These are phyloP conservation scores for Lodderomyces metapsilosis DNA, from an alignment of 1,139 yeast genomes.

Conservation along the genomic window DNA sequence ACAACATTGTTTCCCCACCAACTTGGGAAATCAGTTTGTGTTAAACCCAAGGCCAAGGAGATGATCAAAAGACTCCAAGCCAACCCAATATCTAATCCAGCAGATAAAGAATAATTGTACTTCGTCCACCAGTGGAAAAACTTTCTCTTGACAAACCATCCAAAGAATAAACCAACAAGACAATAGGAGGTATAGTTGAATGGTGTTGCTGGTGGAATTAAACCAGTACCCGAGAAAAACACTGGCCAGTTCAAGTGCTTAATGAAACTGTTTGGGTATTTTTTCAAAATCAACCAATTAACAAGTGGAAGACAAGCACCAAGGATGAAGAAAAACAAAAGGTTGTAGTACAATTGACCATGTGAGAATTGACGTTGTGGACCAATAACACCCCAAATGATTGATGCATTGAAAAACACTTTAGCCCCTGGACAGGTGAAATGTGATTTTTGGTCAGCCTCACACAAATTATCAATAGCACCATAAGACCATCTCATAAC, in stretches of 20 bases:
- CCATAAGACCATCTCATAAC: conserved; percentile 46
- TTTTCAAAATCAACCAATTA: conserved; percentile 36
- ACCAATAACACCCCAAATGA: conserved; percentile 49
- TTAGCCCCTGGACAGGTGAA: conserved; percentile 47
- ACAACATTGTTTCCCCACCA: conserved; percentile 40
- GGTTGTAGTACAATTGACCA: conserved; percentile 38
- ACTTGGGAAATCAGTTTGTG: conserved; percentile 24
- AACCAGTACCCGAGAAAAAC: conserved; percentile 47
- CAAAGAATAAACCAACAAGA: conserved; percentile 31
- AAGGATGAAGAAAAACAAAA: conserved; percentile 41
- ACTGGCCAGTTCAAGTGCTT: conserved; percentile 49
- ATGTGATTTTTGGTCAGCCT: conserved; percentile 34
- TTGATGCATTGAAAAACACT: conserved; percentile 46
- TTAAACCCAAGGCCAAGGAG: conserved; percentile 34
- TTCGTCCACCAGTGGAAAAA: conserved; percentile 48
- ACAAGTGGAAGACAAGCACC: conserved; percentile 38
- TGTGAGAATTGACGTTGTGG: conserved; percentile 39
- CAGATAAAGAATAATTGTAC: conserved; percentile 41
- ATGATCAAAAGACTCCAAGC: conserved; percentile 42
- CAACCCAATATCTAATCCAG: conserved; percentile 44
- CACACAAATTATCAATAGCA: conserved; percentile 49
- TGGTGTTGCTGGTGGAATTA: conserved; percentile 49
- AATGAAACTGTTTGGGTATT: conserved; percentile 39
- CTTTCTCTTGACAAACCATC: conserved; percentile 32
- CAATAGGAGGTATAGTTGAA: conserved; percentile 43